Evolutionary conservation across 1,139 yeast genomes (phyloP).

Genomic region (Yamadazyma pseudoaaseri): DNA sequence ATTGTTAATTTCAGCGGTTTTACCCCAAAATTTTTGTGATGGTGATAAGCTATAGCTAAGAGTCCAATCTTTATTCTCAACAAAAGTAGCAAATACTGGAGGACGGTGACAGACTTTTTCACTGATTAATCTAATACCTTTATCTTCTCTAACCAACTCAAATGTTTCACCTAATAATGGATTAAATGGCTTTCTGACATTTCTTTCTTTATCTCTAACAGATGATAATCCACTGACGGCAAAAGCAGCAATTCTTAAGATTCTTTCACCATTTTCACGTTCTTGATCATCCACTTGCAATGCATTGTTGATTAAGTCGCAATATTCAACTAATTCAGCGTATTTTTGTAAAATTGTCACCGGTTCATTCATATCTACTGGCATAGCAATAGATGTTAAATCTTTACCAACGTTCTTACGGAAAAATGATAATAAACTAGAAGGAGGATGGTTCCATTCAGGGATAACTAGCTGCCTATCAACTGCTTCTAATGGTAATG

Average conservation of each 20-base stretch:
- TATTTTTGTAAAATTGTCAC: slow-evolving; percentile 75
- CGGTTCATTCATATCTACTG: slow-evolving; percentile 93
- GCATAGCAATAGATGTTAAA: slow-evolving; percentile 83
- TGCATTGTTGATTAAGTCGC: slow-evolving; percentile 65
- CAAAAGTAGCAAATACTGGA: slow-evolving; percentile 75
- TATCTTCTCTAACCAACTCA: slow-evolving; percentile 78
- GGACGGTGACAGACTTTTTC: slow-evolving; percentile 87
- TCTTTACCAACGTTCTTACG: slow-evolving; percentile 94
- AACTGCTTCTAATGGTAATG: slow-evolving; percentile 57
- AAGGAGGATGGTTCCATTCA: slow-evolving; percentile 66
- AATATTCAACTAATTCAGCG: slow-evolving; percentile 78
- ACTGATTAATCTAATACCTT: slow-evolving; percentile 63
- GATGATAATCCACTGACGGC: slow-evolving; percentile 75
- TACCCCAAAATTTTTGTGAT: slow-evolving; percentile 92
- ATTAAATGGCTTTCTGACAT: slow-evolving; percentile 85
- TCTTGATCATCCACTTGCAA: slow-evolving; percentile 31
- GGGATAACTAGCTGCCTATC: slow-evolving; percentile 62
- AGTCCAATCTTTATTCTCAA: slow-evolving; percentile 76
- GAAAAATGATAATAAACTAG: slow-evolving; percentile 73
- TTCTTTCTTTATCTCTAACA: slow-evolving; percentile 71
- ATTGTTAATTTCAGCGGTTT: slow-evolving; percentile 78
- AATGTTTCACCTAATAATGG: slow-evolving; percentile 87
- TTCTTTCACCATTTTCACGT: slow-evolving; percentile 54
- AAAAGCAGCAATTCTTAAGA: slow-evolving; percentile 75
- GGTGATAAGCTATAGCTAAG: slow-evolving; percentile 75